Evolutionary conservation across 2,329 filamentous ascomycete genomes (phyloP).

Genomic region (Ascochyta clinopodiicola): DNA sequence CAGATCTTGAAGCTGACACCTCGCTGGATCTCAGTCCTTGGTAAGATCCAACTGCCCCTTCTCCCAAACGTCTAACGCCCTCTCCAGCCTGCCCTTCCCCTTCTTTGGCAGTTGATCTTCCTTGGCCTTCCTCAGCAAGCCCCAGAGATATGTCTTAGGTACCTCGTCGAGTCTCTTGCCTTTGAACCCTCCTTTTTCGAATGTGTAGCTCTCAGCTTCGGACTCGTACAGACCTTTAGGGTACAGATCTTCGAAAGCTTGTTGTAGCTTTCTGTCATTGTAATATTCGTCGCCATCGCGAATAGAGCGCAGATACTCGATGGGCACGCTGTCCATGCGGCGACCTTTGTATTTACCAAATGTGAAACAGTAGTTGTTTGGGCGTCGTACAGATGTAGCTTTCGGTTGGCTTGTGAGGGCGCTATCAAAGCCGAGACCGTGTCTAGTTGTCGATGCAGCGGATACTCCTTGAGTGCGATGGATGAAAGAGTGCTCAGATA

Average conservation of each 20-base stretch:
- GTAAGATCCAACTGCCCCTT: constrained; percentile 12
- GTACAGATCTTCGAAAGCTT: constrained; percentile 8
- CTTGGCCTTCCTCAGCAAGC: constrained; percentile 2
- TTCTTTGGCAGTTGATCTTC: background rate
- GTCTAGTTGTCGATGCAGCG: background rate
- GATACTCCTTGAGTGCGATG: background rate
- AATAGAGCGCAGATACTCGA: constrained; percentile 9
- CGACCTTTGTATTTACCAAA: constrained; percentile 11
- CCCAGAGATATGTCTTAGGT: constrained; percentile 10
- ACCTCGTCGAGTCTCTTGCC: constrained; percentile 14
- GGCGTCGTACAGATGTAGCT: background rate
- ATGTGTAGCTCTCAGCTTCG: constrained; percentile 6
- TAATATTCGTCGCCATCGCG: constrained; percentile 4
- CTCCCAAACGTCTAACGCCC: constrained; percentile 12
- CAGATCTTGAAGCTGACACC: background rate
- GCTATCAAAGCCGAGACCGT: constrained; percentile 9
- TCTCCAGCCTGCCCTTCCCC: background rate
- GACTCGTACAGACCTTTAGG: constrained; percentile 13
- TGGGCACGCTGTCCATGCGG: constrained; percentile 14
- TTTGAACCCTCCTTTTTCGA: constrained; percentile 12
- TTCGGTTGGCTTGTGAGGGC: background rate
- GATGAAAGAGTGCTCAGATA: constrained; percentile 5
- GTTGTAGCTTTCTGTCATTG: constrained; percentile 4
- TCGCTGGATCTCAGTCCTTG: background rate
- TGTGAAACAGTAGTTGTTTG: constrained; percentile 16